Base-by-base conservation (phyloP, 148 eudicot species). In the Agrostemma githago region DNA sequence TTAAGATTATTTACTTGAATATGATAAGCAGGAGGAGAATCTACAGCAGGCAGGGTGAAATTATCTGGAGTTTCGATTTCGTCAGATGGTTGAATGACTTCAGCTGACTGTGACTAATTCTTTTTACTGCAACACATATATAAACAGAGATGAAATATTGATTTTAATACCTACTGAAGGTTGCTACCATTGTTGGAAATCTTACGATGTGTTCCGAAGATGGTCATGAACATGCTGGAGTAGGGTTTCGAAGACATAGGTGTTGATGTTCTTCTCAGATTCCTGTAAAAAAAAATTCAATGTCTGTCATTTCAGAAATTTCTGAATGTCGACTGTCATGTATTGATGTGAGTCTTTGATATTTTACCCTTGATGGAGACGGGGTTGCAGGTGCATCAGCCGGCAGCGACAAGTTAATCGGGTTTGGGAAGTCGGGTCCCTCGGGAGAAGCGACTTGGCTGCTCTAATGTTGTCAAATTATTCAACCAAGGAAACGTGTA, bases 281-380 rank as follows among this genome's bases (percentile, higher is more conserved):
- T 76, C 10, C 20, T 34, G 60, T 46, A 26, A 16, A 4, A 14
- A 26, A 62, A 51, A 2, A 38, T 61, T 61, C n/a, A 66, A 17
- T 11, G 8, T 43, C 3, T 19, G 71, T 67, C 56, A 67, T 43
- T 51, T 6, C 10, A 38, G 6, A 51, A n/a, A 11, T 51, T 4
- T 64, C 8, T 46, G 7, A 42, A 20, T 14, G 9, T 10, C 19
- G 3, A 16, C 10, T 37, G 9, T 42, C 56, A 54, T 26, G 34
- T 26, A 26, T 1, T 26, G 34, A 26, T 2, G 21, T 51, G 56
- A 76, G 38, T 43, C 57, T 58, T 34, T 6, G 16, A 14, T 44
- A 61, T 21, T 12, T 19, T 75, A 75, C 78, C 75, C 43, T 57
- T 9, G 17, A 4, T 7, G 82, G 62, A 75, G 78, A 65, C 17